Evolutionary conservation across 441 rosid genomes (phyloP), one percentile per base, ranked within the genome.

Genomic region (Capsella rubella): DNA sequence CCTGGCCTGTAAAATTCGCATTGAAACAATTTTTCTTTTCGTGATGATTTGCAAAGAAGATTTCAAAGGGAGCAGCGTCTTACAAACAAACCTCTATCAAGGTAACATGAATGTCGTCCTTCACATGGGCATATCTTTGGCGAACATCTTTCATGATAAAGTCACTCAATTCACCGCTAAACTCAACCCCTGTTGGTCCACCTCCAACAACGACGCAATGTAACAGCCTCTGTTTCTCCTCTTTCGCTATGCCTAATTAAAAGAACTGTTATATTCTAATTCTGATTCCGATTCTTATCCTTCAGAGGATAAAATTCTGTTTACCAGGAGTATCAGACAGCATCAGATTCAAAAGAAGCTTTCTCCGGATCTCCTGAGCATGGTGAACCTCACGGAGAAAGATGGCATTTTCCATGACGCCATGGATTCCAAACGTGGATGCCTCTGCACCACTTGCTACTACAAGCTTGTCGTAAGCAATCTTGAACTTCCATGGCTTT

Each of bases 171-270:
- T 95, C 98, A 70, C 96, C 96, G 0, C 98, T 92, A 16, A 95
- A 92, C 77, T 95, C 98, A 6, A 92, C 98, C 7, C 99, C 98
- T 5, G 96, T 92, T 9, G 98, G 98, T 9, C 99, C 97, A 66
- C 99, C 99, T 43, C 98, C 99, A 46, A 95, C 87, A 16, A 95
- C 92, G 47, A 89, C 98, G 34, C 95, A 92, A 65, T 88, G 98
- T 66, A 92, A 63, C 56, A 95, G 82, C 32, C 95, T 89, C 64
- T 77, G 82, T 85, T 82, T 95, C 75, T 95, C 99, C 57, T 84
- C 90, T 79, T 79, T 85, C 4, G 87, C 72, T 71, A 92, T 82
- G 74, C 99, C 99, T 95, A 80, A 9, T 69, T 25, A 31, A 61
- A 66, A 60, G 4, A 56, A 56, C 37, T 18, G 13, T 47, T 55